These are phyloP conservation scores for Coffea humblotiana DNA, from an alignment of 305 asterid species.

Conservation along the genomic window DNA sequence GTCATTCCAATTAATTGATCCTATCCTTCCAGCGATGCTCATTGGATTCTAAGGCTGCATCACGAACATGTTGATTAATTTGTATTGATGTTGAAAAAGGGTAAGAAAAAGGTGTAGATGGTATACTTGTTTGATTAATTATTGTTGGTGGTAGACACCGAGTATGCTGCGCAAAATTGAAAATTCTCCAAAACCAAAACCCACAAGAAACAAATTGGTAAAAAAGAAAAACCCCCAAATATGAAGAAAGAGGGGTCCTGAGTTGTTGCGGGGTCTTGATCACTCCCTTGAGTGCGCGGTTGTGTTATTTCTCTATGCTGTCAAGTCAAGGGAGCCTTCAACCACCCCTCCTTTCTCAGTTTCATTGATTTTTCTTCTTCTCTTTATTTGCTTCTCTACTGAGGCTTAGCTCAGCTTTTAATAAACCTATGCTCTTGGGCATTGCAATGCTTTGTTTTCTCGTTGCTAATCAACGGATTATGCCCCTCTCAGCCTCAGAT, in stretches of 20 bases:
- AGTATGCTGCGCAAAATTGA: background rate
- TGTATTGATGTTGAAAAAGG: background rate
- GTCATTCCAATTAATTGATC: background rate
- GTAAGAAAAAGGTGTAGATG: background rate
- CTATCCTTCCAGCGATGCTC: background rate
- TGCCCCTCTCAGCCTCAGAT: no score
- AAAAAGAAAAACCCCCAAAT: no score
- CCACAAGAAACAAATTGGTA: background rate
- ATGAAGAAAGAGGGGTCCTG: background rate
- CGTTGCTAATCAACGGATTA: no score
- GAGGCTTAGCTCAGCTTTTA: no score
- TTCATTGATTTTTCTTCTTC: background rate
- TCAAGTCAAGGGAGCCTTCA: background rate
- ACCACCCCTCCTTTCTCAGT: background rate
- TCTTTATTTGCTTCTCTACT: no score
- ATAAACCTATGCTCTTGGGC: background rate
- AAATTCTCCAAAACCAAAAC: background rate
- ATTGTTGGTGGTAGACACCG: background rate
- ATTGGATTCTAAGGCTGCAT: background rate
- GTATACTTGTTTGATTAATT: background rate
- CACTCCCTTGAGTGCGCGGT: background rate
- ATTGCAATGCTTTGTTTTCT: no score
- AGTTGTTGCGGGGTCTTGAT: background rate
- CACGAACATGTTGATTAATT: background rate
- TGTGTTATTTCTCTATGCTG: background rate